A percentile compares a stretch with the other conserved stretches of the same genome.
Evolutionary conservation across 345 rosid genomes (phyloP).

Genomic region (Eucalyptus erythrocorys): DNA sequence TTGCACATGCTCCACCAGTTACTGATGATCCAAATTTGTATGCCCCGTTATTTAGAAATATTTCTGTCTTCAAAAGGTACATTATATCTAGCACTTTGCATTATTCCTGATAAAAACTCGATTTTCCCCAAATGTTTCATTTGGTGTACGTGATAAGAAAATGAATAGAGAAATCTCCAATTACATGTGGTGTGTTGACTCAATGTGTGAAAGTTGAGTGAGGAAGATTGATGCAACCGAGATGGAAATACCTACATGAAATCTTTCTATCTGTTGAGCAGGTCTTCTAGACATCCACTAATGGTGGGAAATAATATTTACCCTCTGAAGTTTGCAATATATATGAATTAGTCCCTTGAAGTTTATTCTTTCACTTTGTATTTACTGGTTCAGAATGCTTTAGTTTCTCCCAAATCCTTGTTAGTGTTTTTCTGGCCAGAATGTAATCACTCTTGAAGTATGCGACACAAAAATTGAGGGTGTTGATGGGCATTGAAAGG

Average conservation of each 20-base stretch:
- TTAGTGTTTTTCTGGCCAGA: not conserved
- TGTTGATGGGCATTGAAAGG: not conserved
- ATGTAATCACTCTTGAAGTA: not conserved
- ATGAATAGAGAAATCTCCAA: not conserved
- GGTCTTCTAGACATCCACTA: not conserved
- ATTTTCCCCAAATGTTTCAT: not conserved
- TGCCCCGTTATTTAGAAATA: constrained; percentile 47
- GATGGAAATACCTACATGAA: not conserved
- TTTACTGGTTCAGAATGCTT: not conserved
- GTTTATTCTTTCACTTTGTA: not conserved
- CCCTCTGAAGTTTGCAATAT: not conserved
- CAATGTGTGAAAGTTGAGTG: not conserved
- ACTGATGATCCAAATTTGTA: constrained; percentile 37
- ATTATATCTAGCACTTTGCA: not conserved
- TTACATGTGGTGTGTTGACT: not conserved
- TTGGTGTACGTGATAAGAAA: not conserved
- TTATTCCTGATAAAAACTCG: not conserved
- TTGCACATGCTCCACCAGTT: constrained; percentile 29
- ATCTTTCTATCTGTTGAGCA: not conserved
- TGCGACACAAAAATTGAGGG: not conserved
- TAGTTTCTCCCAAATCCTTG: not conserved
- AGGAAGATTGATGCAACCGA: not conserved
- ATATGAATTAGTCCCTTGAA: not conserved
- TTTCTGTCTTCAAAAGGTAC: constrained; percentile 71
- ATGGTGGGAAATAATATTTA: not conserved